phyloP scores from a whole-genome alignment of 2,329 filamentous ascomycete genomes.

The Colletotrichum sp. region DNA sequence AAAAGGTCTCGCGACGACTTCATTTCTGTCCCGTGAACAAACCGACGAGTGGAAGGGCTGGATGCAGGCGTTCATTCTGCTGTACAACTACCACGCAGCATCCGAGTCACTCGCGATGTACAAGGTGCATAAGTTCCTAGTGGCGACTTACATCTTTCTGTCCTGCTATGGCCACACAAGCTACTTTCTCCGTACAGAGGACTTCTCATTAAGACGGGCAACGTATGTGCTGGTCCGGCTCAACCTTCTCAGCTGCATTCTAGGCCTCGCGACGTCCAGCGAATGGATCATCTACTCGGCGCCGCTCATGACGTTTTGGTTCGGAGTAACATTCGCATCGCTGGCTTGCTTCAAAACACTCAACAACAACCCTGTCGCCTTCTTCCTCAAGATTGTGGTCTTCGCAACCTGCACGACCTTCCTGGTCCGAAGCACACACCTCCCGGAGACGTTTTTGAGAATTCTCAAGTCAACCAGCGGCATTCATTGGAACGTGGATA shows the following conservation, averaged over 20 bases:
- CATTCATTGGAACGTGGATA: conserved; percentile 51
- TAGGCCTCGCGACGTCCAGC: conserved; percentile 62
- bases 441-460: neutral
- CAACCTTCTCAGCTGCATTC: conserved; percentile 58
- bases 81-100: conserved; percentile 62
- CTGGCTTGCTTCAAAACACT: conserved; percentile 43
- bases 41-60: conserved; percentile 71
- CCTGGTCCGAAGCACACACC: conserved; percentile 8
- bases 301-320: conserved; percentile 66
- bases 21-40: conserved; percentile 54
- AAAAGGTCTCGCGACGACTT: neutral
- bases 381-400: conserved; percentile 52
- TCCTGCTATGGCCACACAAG: conserved; percentile 66
- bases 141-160: conserved; percentile 66
- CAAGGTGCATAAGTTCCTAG: conserved; percentile 56
- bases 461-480: conserved; percentile 34
- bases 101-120: conserved; percentile 56
- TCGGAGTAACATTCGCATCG: conserved; percentile 59
- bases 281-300: conserved; percentile 60
- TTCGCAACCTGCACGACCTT: conserved; percentile 39
- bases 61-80: conserved; percentile 59
- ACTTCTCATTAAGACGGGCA: conserved; percentile 61
- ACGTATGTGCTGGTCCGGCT: conserved; percentile 53
- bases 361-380: conserved; percentile 46
- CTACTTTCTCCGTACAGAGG: conserved; percentile 60